phyloP scores from a whole-genome alignment of 164 flowering plant genomes.

The Umbilicus rupestris region DNA sequence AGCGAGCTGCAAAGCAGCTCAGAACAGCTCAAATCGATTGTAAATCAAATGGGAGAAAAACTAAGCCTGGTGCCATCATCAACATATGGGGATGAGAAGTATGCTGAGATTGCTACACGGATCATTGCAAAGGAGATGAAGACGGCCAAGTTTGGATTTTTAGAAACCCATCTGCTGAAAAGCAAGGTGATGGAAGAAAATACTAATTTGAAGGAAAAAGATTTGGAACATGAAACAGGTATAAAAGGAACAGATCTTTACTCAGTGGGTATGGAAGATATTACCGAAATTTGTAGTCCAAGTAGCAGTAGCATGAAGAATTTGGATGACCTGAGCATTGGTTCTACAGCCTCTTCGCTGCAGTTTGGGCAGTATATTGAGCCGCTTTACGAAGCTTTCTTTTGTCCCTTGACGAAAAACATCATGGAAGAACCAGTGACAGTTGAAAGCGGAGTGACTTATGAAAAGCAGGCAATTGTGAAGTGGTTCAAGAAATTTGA shows the following conservation, averaged over 20 bases:
- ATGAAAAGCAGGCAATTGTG: conserved; percentile 46
- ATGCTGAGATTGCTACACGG: conserved; percentile 35
- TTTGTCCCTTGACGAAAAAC: conserved; percentile 60
- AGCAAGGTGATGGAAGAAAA: conserved; percentile 11
- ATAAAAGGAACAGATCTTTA: conserved; percentile 37
- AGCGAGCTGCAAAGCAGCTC: conserved; percentile 24
- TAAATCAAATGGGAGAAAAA: conserved; percentile 36
- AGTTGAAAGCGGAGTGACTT: conserved; percentile 58
- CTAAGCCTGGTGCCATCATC: conserved; percentile 43
- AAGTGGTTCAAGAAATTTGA: conserved; percentile 38
- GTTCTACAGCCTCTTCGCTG: conserved; percentile 20
- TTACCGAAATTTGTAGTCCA: conserved; percentile 18
- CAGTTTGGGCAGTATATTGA: conserved; percentile 41
- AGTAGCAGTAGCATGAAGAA: conserved; percentile 11
- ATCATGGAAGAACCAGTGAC: conserved; percentile 81
- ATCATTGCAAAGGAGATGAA: conserved; percentile 56
- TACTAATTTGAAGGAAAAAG: conserved; percentile 8
- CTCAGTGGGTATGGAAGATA: conserved; percentile 22
- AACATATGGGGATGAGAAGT: conserved; percentile 30
- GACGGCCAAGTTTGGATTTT: conserved; percentile 12
- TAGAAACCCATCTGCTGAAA: conserved; percentile 16
- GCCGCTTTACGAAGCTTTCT: conserved; percentile 53
- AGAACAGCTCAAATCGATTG: conserved; percentile 29
- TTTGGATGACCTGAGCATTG: conserved; percentile 13
- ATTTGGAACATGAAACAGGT: conserved; percentile 9